A percentile compares a stretch with the other conserved stretches of the same genome.
These are phyloP conservation scores for Orbilia javanica DNA, from an alignment of 2,329 filamentous ascomycete species.

Conservation along the genomic window DNA sequence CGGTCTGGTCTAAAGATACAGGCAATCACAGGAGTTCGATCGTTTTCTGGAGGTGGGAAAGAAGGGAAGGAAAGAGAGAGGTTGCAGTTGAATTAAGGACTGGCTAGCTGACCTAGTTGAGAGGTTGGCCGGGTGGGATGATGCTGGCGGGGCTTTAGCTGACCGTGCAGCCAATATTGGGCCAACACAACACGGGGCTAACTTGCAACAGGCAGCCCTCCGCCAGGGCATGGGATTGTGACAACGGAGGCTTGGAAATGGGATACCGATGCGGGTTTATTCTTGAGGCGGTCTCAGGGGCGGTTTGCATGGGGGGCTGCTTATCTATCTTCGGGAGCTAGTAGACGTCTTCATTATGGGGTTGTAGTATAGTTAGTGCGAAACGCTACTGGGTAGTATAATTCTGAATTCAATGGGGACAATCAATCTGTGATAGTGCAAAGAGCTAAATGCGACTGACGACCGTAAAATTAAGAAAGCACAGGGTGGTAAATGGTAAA, in stretches of 20 bases:
- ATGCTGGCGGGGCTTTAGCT: constrained; percentile 26
- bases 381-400: too few relatives aligned
- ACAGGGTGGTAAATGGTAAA: background rate
- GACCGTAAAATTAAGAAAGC: background rate
- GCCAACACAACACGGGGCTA: constrained; percentile 43
- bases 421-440: background rate
- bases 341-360: too few relatives aligned
- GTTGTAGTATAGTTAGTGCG: too few relatives aligned
- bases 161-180: background rate
- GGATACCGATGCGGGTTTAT: constrained; percentile 13
- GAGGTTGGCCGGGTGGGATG: constrained; percentile 18
- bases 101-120: background rate
- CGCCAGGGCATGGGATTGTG: constrained; percentile 9
- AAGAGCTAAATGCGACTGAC: background rate
- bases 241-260: constrained; percentile 3
- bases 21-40: background rate
- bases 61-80: background rate
- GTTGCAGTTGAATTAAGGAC: background rate
- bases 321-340: background rate
- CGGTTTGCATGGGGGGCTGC: background rate
- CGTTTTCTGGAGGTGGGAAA: background rate
- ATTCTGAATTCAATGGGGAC: too few relatives aligned
- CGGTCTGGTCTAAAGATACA: background rate
- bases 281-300: background rate
- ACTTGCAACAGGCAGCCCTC: constrained; percentile 27